Evolutionary conservation across 164 flowering plant species (phyloP).

Genomic region (Saururus chinensis): DNA sequence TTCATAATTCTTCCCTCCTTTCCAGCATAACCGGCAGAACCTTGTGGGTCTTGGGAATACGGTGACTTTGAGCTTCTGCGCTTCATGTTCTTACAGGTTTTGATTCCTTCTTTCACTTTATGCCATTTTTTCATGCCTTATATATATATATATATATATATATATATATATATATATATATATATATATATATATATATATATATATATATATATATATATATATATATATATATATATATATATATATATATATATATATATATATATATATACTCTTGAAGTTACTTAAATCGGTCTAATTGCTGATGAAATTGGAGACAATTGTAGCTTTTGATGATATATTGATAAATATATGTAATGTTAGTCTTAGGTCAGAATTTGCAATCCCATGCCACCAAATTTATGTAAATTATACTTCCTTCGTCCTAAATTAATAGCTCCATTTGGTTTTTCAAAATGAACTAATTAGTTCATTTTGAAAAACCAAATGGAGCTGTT

Average conservation of each 20-base stretch:
- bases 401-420: too few species aligned
- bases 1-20: not conserved
- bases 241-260: too few species aligned
- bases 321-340: not conserved
- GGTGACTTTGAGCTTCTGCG: constrained; percentile 51
- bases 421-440: too few species aligned
- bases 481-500: too few species aligned
- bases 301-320: not conserved
- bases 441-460: too few species aligned
- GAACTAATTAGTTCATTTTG: too few species aligned
- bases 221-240: not conserved
- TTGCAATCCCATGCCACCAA: too few species aligned
- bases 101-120: not conserved
- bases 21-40: constrained; percentile 19
- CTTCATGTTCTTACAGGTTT: constrained; percentile 78
- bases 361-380: too few species aligned
- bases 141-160: too few species aligned
- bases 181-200: too few species aligned
- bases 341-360: not conserved
- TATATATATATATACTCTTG: not conserved
- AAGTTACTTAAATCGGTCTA: not conserved
- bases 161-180: not conserved
- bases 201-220: not conserved
- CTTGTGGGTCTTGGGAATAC: constrained; percentile 42
- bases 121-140: not conserved